Conservation (phyloP, 2,329 filamentous ascomycete genomes). For the Endoconidiophora polonica region DNA sequence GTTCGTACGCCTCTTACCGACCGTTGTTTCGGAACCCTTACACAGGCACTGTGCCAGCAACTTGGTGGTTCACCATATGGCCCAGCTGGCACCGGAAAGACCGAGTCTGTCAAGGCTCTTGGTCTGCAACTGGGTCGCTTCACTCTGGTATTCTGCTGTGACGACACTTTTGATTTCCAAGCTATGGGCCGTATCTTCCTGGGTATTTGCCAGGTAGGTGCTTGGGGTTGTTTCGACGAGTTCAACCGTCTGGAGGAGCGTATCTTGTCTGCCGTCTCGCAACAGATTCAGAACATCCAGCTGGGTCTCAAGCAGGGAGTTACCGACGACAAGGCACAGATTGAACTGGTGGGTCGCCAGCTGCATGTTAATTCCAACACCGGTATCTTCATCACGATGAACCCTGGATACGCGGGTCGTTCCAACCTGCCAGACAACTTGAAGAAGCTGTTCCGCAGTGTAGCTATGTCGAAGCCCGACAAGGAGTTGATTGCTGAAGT, state of each 20-base stretch:
- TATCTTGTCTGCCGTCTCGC: constrained; percentile 92
- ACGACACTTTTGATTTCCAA: constrained; percentile 99
- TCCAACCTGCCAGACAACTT: constrained; percentile 97
- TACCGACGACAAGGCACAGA: constrained; percentile 70
- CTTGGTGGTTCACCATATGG: constrained; percentile 95
- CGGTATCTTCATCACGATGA: constrained; percentile 99
- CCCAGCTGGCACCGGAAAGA: constrained; percentile 95
- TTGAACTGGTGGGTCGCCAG: constrained; percentile 85
- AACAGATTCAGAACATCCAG: constrained; percentile 99
- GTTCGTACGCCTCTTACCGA: constrained; percentile 95
- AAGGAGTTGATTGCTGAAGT: constrained; percentile 99
- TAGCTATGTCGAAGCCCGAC: constrained; percentile 99
- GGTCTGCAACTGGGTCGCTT: constrained; percentile 94
- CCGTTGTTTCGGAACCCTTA: constrained; percentile 93
- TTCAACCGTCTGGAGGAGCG: constrained; percentile 98
- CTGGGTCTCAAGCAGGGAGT: constrained; percentile 75
- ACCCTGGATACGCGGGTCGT: constrained; percentile 93
- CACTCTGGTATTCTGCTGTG: constrained; percentile 97
- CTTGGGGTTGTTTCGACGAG: constrained; percentile 99
- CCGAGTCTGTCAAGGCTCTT: constrained; percentile 94
- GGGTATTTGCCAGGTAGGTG: constrained; percentile 95
- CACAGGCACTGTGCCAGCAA: constrained; percentile 84
- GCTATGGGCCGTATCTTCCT: constrained; percentile 99
- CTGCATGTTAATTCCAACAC: constrained; percentile 82
- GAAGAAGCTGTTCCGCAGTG: constrained; percentile 98